Percentiles rank a stretch among this genome's conserved stretches.
These are phyloP conservation scores for Ligustrum vulgare DNA, from an alignment of 257 asterid genomes.

Conservation along the genomic window DNA sequence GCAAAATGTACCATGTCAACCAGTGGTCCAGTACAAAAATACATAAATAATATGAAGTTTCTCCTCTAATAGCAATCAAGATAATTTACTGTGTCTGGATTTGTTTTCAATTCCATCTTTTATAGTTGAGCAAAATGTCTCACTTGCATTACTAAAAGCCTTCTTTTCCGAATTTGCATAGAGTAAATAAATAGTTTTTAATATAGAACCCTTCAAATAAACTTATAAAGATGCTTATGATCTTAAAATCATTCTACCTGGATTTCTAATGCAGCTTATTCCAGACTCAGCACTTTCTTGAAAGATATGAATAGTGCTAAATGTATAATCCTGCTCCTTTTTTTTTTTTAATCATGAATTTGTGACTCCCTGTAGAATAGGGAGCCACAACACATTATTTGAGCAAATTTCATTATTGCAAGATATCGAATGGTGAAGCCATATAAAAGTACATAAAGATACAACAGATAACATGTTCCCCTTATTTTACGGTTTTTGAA, in stretches of 20 bases:
- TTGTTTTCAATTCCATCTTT: not conserved
- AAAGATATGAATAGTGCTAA: not conserved
- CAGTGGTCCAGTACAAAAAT: not conserved
- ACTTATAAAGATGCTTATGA: not conserved
- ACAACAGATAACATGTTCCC: not conserved
- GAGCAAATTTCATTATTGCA: not conserved
- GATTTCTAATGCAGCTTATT: not conserved
- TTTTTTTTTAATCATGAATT: not conserved
- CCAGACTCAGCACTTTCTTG: not conserved
- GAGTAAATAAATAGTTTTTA: not conserved
- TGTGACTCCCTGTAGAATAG: not conserved
- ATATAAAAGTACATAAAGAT: not conserved
- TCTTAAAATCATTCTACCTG: not conserved
- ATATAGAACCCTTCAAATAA: not conserved
- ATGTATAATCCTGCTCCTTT: not conserved
- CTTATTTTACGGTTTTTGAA: not conserved
- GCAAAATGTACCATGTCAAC: slow-evolving; percentile 4
- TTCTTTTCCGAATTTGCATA: not conserved
- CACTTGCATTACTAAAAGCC: not conserved
- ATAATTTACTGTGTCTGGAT: not conserved
- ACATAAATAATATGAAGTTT: slow-evolving; percentile 1
- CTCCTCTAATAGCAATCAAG: not conserved
- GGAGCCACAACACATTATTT: slow-evolving; percentile 2
- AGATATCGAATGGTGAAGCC: not conserved
- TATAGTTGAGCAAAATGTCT: not conserved